Evolutionary conservation across 2,329 filamentous ascomycete species (phyloP).

Genomic region (Scedosporium minutisporum): DNA sequence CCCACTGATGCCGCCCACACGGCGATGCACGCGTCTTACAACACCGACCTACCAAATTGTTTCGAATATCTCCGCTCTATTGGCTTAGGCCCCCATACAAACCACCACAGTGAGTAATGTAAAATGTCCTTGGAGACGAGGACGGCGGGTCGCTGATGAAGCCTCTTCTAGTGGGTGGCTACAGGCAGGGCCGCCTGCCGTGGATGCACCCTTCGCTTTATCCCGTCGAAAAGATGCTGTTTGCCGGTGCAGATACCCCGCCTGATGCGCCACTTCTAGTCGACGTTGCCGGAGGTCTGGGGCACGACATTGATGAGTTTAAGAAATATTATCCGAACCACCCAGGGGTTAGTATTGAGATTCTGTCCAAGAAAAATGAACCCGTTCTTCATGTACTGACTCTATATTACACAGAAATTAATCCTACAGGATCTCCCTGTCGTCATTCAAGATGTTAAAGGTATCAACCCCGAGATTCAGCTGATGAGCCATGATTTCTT

Average conservation of each 20-base stretch:
- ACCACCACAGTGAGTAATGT: conserved; percentile 21
- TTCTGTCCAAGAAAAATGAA: not conserved
- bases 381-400: not conserved
- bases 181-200: conserved; percentile 20
- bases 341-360: conserved; percentile 18
- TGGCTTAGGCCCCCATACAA: conserved; percentile 23
- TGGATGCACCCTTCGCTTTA: conserved; percentile 27
- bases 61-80: conserved; percentile 22
- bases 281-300: conserved; percentile 24
- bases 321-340: conserved; percentile 16
- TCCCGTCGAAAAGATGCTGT: conserved; percentile 21
- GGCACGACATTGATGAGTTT: conserved; percentile 25
- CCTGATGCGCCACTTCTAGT: conserved; percentile 20
- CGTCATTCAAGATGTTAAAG: conserved; percentile 24
- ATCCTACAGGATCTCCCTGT: conserved; percentile 38
- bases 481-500: conserved; percentile 23
- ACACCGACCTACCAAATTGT: conserved; percentile 20
- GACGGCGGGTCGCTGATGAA: not conserved
- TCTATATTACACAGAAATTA: conserved; percentile 16
- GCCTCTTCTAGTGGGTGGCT: conserved; percentile 15
- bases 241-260: conserved; percentile 17
- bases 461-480: conserved; percentile 20
- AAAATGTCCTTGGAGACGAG: not conserved
- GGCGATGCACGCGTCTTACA: conserved; percentile 21
- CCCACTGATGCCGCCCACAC: conserved; percentile 19